Percentiles rank a stretch among this genome's conserved stretches.
Conservation (phyloP, 441 rosid species). For the Manihot esculenta region DNA sequence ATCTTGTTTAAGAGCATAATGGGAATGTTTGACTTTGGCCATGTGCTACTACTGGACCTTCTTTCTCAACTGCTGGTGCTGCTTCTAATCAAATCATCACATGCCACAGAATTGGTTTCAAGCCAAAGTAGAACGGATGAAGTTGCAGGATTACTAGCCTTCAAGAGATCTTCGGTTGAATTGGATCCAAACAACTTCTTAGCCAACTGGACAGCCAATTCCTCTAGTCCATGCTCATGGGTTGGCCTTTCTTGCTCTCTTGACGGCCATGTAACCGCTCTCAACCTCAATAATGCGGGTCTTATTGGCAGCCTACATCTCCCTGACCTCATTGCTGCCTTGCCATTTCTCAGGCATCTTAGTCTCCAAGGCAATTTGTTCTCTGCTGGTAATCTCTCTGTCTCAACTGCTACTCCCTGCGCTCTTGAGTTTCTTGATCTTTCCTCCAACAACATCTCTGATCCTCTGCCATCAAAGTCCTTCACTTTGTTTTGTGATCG, state of each 20-base stretch:
- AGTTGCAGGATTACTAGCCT: slow-evolving; percentile 43
- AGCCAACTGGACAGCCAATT: slow-evolving; percentile 50
- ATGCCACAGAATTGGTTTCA: slow-evolving; percentile 34
- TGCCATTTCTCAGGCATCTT: slow-evolving; percentile 52
- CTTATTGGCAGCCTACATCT: slow-evolving; percentile 54
- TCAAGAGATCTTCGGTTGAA: slow-evolving; percentile 53
- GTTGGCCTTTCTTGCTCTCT: slow-evolving; percentile 61
- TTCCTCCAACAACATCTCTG: slow-evolving; percentile 51
- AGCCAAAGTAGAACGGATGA: slow-evolving; percentile 37
- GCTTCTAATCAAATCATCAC: slow-evolving; percentile 23
- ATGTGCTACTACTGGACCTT: background rate
- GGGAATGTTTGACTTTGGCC: slow-evolving; percentile 19
- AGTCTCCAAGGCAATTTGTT: slow-evolving; percentile 54
- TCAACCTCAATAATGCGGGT: slow-evolving; percentile 56
- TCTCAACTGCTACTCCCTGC: slow-evolving; percentile 32
- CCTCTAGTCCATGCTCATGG: slow-evolving; percentile 63
- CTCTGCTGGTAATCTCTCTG: slow-evolving; percentile 51
- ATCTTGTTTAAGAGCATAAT: background rate
- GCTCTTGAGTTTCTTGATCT: slow-evolving; percentile 45
- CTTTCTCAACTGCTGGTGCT: slow-evolving; percentile 23
- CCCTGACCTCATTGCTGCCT: slow-evolving; percentile 45
- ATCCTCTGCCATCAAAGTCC: slow-evolving; percentile 39
- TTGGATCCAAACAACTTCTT: slow-evolving; percentile 58
- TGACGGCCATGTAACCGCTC: slow-evolving; percentile 49
- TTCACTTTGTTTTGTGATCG: slow-evolving; percentile 37